Percentiles rank a stretch among this genome's conserved stretches.
These are phyloP conservation scores for Pseudozyma tsukubaensis DNA, from an alignment of 1,284 basidiomycete genomes.

Conservation along the genomic window DNA sequence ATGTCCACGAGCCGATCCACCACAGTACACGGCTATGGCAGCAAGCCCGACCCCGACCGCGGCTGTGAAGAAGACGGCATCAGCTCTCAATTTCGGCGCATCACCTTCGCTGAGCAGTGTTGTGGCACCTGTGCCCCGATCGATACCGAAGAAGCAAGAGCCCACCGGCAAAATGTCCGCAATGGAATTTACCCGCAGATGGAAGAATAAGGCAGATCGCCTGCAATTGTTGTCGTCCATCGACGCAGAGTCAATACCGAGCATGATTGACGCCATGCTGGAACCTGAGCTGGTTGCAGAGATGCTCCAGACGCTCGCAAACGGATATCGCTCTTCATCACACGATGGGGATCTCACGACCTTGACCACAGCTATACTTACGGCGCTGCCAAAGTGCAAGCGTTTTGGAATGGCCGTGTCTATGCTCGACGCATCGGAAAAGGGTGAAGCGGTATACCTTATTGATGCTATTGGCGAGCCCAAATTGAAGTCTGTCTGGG, in stretches of 20 bases:
- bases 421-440: slow-evolving; percentile 38
- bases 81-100: slow-evolving; percentile 36
- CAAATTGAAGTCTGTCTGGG: slow-evolving; percentile 29
- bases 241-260: slow-evolving; percentile 25
- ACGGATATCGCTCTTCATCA: slow-evolving; percentile 5
- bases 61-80: slow-evolving; percentile 26
- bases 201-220: slow-evolving; percentile 34
- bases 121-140: background rate
- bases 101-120: background rate
- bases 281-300: slow-evolving; percentile 36
- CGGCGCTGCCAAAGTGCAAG: slow-evolving; percentile 30
- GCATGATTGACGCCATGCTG: slow-evolving; percentile 39
- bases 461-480: slow-evolving; percentile 17
- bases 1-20: background rate
- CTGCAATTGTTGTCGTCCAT: slow-evolving; percentile 16
- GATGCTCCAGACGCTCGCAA: slow-evolving; percentile 23
- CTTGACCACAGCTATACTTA: slow-evolving; percentile 3
- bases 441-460: slow-evolving; percentile 15
- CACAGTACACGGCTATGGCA: background rate
- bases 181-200: slow-evolving; percentile 46
- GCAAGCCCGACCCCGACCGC: background rate
- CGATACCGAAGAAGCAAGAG: background rate
- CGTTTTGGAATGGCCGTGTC: slow-evolving; percentile 37
- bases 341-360: background rate
- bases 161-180: slow-evolving; percentile 17